Evolutionary conservation across 805 yeast genomes (phyloP), one percentile per base, ranked within the genome.

Genomic region (Pichia gijzeniarum): DNA sequence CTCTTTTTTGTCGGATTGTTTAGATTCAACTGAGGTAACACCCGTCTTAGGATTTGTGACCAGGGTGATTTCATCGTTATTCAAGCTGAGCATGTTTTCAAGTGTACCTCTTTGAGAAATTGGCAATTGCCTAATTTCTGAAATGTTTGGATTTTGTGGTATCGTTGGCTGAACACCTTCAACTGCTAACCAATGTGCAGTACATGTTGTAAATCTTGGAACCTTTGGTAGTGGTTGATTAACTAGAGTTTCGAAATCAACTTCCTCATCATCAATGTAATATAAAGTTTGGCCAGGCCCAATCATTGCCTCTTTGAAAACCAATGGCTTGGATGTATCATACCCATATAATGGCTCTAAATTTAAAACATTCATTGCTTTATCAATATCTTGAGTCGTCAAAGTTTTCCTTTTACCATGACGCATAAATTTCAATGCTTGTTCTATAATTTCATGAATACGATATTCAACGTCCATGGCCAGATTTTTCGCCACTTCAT

Each of bases 381-480:
- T 73, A 45, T 82, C 79, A 36, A 93, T 77, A 65, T 93, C 99
- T 38, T 76, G 73, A 0, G 96, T 86, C 22, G 88, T 79, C 32
- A 93, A 68, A 0, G 85, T 76, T 49, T 85, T 83, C 39, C 98
- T 71, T 63, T 90, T 91, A 22, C 93, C 80, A 64, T 93, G 97
- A 54, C 96, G 76, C 91, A 91, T 93, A 65, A 91, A 91, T 63
- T 93, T 93, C 45, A 85, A 79, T 18, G 99, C 98, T 53, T 93
- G 95, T 62, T 93, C 99, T 49, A 95, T 70, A 34, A 93, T 85
- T 66, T 93, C 98, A 62, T 91, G 91, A 53, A 93, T 86, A 51
- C 99, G 77, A 63, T 95, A 93, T 67, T 93, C 99, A n/a, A 93
- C 95, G 62, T 93, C 99, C 99, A 93, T 93, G 6, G 99, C 98